A percentile compares a stretch with the other conserved stretches of the same genome.
Evolutionary conservation across 805 yeast genomes (phyloP).

Genomic region (Komagataella phaffii): DNA sequence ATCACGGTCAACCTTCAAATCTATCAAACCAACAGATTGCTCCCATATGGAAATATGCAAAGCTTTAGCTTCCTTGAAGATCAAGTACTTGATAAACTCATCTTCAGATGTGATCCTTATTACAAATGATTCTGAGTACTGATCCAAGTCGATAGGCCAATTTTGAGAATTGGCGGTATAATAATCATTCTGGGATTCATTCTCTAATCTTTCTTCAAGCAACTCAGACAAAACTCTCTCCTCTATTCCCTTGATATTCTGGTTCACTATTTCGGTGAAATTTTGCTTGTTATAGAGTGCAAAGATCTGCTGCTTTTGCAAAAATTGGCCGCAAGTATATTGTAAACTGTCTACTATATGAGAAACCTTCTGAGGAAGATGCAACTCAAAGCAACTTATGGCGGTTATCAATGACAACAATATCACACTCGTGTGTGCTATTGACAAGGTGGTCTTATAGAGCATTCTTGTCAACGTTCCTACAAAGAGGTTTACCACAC

Average conservation of each 20-base stretch:
- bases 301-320: not conserved
- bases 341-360: not conserved
- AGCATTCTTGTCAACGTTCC: not conserved
- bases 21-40: constrained; percentile 28
- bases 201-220: not conserved
- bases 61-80: constrained; percentile 11
- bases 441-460: not conserved
- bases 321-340: not conserved
- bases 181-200: constrained; percentile 6
- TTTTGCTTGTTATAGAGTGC: not conserved
- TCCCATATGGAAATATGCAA: constrained; percentile 33
- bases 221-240: not conserved
- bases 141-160: constrained; percentile 25
- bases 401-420: not conserved
- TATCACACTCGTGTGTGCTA: not conserved
- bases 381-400: not conserved
- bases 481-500: not conserved
- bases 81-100: constrained; percentile 8
- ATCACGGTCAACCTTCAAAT: constrained; percentile 20
- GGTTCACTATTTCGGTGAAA: not conserved
- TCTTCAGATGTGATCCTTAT: constrained; percentile 24
- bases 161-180: constrained; percentile 13
- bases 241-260: not conserved
- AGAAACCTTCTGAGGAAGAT: not conserved
- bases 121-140: constrained; percentile 29